Base-by-base conservation (phyloP, 2,329 filamentous ascomycete genomes). In the Colletotrichum graminicola region DNA sequence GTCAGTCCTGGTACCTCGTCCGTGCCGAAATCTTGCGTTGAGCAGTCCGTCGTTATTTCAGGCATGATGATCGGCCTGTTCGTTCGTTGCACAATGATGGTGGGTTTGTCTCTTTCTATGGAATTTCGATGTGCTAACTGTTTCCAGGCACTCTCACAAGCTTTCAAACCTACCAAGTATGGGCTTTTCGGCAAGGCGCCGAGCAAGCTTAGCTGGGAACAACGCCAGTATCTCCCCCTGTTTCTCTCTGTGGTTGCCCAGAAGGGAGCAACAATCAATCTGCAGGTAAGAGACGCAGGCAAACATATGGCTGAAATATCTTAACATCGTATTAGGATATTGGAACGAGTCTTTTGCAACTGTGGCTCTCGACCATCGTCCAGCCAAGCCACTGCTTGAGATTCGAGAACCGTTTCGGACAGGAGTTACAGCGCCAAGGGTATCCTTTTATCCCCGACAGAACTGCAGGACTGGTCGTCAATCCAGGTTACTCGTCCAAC, bases 321-420 rank as follows among this genome's bases (percentile, higher is more conserved):
- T 67, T 60, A 61, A 74, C 10, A 41, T 36, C 10, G 21, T 1
- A 47, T 36, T 16, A 82, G 76, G 82, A 86, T 49, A 75, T 85
- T 3, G 83, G 80, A 1, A 80, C 82, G n/a, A 84, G 82, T 11
- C 76, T 86, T 12, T 78, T 85, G 5, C 84, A 87, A 51, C 77
- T 89, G n/a, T 90, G 89, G 85, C 74, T 87, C 52, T 75, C 85
- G 26, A 82, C 84, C 10, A 79, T 90, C 56, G 82, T 85, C 52
- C 88, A 88, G 74, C 88, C 89, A 5, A 79, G 75, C 3, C 76
- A 79, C 51, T 82, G 80, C 29, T 73, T 88, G 18, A 80, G 77
- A 6, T 87, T 87, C 73, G 87, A 89, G 75, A 83, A 84, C 70
- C 80, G 82, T 29, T 80, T 90, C 6, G 87, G 84, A 5, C 81